These are phyloP conservation scores for Cercospora zeae-maydis DNA, from an alignment of 2,329 filamentous ascomycete species.

Conservation along the genomic window DNA sequence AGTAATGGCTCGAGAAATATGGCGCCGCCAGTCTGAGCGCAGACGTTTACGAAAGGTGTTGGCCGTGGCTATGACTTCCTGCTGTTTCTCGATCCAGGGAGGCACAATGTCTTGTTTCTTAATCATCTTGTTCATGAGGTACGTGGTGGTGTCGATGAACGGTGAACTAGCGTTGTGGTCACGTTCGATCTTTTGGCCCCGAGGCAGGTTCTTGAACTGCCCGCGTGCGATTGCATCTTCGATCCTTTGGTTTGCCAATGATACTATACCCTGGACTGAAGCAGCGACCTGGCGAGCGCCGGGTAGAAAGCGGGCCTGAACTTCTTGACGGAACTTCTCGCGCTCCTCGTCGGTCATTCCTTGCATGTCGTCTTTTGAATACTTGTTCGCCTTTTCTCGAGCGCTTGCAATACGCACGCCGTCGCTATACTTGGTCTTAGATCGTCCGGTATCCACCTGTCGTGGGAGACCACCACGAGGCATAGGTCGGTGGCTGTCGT, in stretches of 20 bases:
- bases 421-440: slow-evolving; percentile 39
- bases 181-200: slow-evolving; percentile 75
- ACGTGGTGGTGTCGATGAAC: slow-evolving; percentile 93
- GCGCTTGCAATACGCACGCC: slow-evolving; percentile 56
- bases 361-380: slow-evolving; percentile 51
- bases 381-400: slow-evolving; percentile 56
- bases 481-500: slow-evolving; percentile 57
- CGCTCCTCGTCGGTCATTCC: slow-evolving; percentile 67
- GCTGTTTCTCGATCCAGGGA: slow-evolving; percentile 98
- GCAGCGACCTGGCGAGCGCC: slow-evolving; percentile 69
- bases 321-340: slow-evolving; percentile 65
- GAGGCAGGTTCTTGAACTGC: slow-evolving; percentile 79
- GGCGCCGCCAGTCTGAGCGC: slow-evolving; percentile 77
- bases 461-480: slow-evolving; percentile 41
- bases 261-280: slow-evolving; percentile 71
- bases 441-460: slow-evolving; percentile 44
- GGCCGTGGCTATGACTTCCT: slow-evolving; percentile 71
- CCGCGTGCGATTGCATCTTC: slow-evolving; percentile 90
- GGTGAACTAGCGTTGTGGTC: slow-evolving; percentile 80
- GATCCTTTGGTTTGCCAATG: slow-evolving; percentile 85
- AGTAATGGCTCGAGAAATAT: slow-evolving; percentile 74
- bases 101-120: slow-evolving; percentile 92
- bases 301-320: slow-evolving; percentile 77
- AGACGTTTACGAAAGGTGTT: slow-evolving; percentile 70
- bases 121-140: slow-evolving; percentile 98